Percentiles rank a stretch among this genome's conserved stretches.
These are phyloP conservation scores for Umbelopsis ramanniana DNA, from an alignment of 192 early-diverging fungal genomes.

Conservation along the genomic window DNA sequence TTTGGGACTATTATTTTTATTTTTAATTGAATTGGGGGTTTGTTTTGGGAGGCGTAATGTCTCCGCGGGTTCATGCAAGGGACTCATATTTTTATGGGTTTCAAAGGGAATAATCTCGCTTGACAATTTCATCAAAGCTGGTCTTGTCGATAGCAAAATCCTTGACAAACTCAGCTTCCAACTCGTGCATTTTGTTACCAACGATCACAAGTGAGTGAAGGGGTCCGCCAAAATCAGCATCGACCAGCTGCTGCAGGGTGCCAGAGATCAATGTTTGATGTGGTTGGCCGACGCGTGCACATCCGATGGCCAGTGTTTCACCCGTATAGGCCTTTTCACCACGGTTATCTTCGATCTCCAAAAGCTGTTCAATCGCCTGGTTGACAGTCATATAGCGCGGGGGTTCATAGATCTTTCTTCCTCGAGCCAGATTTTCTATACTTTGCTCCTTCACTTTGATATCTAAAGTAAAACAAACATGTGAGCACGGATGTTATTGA, in stretches of 20 bases:
- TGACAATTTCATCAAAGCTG: constrained; percentile 66
- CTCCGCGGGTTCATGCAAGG: constrained; percentile 17
- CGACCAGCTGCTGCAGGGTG: constrained; percentile 81
- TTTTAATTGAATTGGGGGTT: neutral
- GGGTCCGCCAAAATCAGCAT: constrained; percentile 91
- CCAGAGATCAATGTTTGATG: constrained; percentile 86
- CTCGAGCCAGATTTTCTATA: constrained; percentile 93
- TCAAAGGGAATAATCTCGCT: constrained; percentile 62
- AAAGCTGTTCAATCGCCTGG: constrained; percentile 87
- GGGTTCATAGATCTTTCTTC: constrained; percentile 93
- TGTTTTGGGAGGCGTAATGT: constrained; percentile 1
- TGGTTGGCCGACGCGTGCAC: constrained; percentile 86
- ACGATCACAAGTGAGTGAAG: constrained; percentile 94
- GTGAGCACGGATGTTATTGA: neutral
- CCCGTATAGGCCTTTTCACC: constrained; percentile 72
- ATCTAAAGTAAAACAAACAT: constrained; percentile 51
- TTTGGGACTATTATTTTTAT: neutral
- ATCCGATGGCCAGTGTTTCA: constrained; percentile 87
- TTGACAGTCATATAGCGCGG: constrained; percentile 98
- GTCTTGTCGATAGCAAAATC: constrained; percentile 74
- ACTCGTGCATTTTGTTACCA: constrained; percentile 86
- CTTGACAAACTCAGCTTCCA: constrained; percentile 89
- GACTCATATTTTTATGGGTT: neutral
- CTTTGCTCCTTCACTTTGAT: constrained; percentile 99
- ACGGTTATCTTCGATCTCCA: constrained; percentile 89